A percentile compares a stretch with the other conserved stretches of the same genome.
These are phyloP conservation scores for Erucastrum elatum DNA, from an alignment of 345 rosid species.

Conservation along the genomic window DNA sequence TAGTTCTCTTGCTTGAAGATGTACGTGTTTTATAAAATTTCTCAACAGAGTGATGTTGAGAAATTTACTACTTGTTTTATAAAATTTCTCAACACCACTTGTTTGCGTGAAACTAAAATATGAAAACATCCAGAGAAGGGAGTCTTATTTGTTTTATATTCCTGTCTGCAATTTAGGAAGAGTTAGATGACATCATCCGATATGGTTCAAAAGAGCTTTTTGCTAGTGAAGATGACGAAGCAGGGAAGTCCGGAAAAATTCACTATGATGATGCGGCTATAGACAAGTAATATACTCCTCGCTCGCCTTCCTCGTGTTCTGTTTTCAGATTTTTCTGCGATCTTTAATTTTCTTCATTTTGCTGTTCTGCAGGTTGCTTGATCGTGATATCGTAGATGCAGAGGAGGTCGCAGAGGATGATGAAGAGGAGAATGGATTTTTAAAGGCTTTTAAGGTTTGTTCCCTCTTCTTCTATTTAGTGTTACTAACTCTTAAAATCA, in stretches of 20 bases:
- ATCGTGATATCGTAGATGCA: constrained; percentile 75
- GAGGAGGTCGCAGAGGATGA: constrained; percentile 89
- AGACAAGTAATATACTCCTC: constrained; percentile 60
- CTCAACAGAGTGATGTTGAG: no score
- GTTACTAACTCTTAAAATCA: not conserved
- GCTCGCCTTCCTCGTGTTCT: not conserved
- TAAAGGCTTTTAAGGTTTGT: constrained; percentile 96
- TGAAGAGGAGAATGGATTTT: constrained; percentile 93
- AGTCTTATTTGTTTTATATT: constrained; percentile 5
- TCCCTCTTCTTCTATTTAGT: not conserved
- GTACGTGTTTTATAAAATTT: not conserved
- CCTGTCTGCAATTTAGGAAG: constrained; percentile 61
- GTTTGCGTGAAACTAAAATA: constrained; percentile 7
- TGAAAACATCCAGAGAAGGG: not conserved
- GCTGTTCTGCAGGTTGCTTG: constrained; percentile 68
- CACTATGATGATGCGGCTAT: constrained; percentile 96
- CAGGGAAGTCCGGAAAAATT: constrained; percentile 92
- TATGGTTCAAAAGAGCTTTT: constrained; percentile 98
- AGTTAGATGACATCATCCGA: constrained; percentile 94
- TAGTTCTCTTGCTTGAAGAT: constrained; percentile 9
- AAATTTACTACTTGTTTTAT: not conserved
- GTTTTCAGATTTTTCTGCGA: constrained; percentile 1
- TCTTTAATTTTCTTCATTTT: constrained; percentile 10
- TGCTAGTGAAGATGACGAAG: constrained; percentile 95
- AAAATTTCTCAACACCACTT: not conserved